phyloP scores from a whole-genome alignment of 257 asterid genomes.

The Hygrophila difformis region DNA sequence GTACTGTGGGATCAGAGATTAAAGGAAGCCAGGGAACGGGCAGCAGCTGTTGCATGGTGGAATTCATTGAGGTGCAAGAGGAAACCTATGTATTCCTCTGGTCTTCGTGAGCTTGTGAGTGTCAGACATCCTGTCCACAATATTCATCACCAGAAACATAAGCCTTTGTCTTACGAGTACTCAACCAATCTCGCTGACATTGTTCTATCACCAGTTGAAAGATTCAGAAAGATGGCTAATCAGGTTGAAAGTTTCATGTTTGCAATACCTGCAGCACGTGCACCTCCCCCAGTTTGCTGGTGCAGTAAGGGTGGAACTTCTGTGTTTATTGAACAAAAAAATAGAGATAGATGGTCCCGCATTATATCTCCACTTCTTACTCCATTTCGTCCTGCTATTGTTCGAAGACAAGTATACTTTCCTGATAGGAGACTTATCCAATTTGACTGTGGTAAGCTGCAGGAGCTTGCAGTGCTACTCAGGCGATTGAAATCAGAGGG shows the following conservation, averaged over 20 bases:
- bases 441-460: constrained; percentile 97
- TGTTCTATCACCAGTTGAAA: constrained; percentile 76
- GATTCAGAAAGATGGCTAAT: constrained; percentile 60
- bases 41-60: constrained; percentile 88
- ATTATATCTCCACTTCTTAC: constrained; percentile 62
- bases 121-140: constrained; percentile 55
- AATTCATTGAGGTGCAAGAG: constrained; percentile 80
- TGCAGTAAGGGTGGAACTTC: constrained; percentile 69
- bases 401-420: constrained; percentile 93
- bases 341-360: constrained; percentile 49
- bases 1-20: constrained; percentile 53
- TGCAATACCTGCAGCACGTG: constrained; percentile 98
- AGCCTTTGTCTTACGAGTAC: constrained; percentile 44
- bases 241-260: constrained; percentile 94
- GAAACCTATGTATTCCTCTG: constrained; percentile 74
- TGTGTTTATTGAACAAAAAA: constrained; percentile 50
- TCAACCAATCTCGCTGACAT: constrained; percentile 75
- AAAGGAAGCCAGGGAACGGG: constrained; percentile 73
- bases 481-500: constrained; percentile 89
- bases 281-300: constrained; percentile 89
- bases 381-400: constrained; percentile 94
- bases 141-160: constrained; percentile 41
- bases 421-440: constrained; percentile 98
- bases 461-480: constrained; percentile 85
- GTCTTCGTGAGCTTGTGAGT: constrained; percentile 64